Evolutionary conservation across 768 basidiomycete species (phyloP), one percentile per base, ranked within the genome.

Genomic region (Boletellus ananas): DNA sequence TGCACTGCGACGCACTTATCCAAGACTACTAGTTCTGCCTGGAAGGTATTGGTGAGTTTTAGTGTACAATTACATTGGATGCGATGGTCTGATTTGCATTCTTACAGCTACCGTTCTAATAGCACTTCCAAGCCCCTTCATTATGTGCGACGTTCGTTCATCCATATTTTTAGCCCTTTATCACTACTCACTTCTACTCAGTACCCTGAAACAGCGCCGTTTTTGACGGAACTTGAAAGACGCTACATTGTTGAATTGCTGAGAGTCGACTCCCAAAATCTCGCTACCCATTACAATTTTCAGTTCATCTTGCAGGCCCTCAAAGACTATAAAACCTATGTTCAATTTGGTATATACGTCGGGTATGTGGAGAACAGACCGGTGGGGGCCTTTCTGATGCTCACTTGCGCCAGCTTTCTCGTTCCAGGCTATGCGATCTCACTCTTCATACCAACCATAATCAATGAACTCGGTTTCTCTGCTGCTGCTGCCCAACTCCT

Each of bases 161-260:
- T 36, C 9, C 17, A 27, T 49, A 35, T 41, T 21, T 12, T 34
- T 7, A 38, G 34, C 14, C n/a, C n/a, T 36, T 6, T 17, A 18
- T 14, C 27, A 29, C 16, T 37, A 16, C 38, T 21, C 27, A 50
- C 36, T 17, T 23, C 37, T 27, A n/a, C 14, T 2, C 45, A 76
- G 74, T 79, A 78, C 61, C 77, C 79, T 17, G 73, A 75, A 51
- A 81, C 79, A 3, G 79, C 79, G 14, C 68, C 61, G 20, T 82
- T 80, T 65, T 61, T 81, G 50, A 74, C 70, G 8, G 66, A 71
- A 3, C 45, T 55, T 1, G 80, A 83, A 57, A 71, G 69, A 41
- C 10, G 27, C 8, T 64, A 70, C 39, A 62, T 79, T 11, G 45
- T 70, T 9, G 53, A 69, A n/a, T 65, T 74, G 68, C 61, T 79